These are phyloP conservation scores for Sordariomycetes sp. DNA, from an alignment of 2,329 filamentous ascomycete genomes.

Conservation along the genomic window DNA sequence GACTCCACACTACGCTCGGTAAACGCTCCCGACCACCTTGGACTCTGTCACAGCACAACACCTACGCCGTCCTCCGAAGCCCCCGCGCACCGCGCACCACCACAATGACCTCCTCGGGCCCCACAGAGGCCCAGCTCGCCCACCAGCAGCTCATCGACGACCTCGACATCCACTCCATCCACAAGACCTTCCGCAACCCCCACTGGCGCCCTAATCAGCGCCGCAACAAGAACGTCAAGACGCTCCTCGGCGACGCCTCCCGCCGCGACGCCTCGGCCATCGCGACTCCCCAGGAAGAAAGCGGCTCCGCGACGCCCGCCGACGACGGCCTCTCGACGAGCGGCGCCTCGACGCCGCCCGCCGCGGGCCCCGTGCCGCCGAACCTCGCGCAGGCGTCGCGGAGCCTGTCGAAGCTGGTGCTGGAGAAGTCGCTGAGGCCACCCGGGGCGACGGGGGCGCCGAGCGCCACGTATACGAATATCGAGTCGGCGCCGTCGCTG, in stretches of 20 bases:
- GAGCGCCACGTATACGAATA: constrained; percentile 84
- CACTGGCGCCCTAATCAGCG: constrained; percentile 87
- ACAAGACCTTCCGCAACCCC: constrained; percentile 81
- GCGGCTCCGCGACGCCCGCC: constrained; percentile 57
- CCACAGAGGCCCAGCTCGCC: constrained; percentile 60
- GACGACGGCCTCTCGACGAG: constrained; percentile 43
- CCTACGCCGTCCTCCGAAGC: background rate
- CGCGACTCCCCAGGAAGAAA: constrained; percentile 63
- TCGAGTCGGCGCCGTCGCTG: constrained; percentile 84
- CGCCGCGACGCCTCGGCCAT: constrained; percentile 81
- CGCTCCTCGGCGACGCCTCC: constrained; percentile 79
- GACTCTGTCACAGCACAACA: background rate
- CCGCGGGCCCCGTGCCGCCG: constrained; percentile 14
- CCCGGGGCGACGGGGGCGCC: constrained; percentile 31
- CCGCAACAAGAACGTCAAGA: constrained; percentile 98
- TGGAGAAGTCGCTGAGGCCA: constrained; percentile 59
- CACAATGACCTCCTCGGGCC: constrained; percentile 34
- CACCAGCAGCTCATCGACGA: constrained; percentile 80
- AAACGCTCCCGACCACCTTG: background rate
- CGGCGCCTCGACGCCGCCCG: constrained; percentile 39
- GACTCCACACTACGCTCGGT: background rate
- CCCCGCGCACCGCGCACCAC: background rate
- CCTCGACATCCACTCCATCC: constrained; percentile 78
- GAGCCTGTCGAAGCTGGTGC: constrained; percentile 72
- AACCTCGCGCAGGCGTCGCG: constrained; percentile 86